Evolutionary conservation across 257 asterid species (phyloP), one percentile per base, ranked within the genome.

Genomic region (Solanum verrucosum): DNA sequence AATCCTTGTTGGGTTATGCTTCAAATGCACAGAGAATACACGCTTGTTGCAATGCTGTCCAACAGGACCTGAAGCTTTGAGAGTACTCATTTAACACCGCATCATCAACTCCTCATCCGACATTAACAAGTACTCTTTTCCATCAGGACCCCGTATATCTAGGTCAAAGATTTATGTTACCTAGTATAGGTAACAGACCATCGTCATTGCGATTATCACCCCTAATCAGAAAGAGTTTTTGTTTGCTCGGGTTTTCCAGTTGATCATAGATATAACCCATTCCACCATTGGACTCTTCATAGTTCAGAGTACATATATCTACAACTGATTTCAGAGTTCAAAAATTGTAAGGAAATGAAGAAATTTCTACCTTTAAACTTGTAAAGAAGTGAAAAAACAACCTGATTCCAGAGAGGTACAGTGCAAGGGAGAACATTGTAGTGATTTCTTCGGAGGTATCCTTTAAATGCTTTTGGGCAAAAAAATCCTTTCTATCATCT

Each of bases 41-140:
- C 97, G 94, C 93, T 97, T 97, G 93, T 97, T 97, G 38, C 98
- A 98, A 92, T 97, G 99, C 90, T 97, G 99, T 59, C 99, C 98
- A 38, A 98, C 98, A 2, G 98, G 98, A 67, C 99, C 99, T 2
- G 98, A 95, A 40, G 95, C 90, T 91, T 93, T 97, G 89, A 88
- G 96, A 85, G 98, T 95, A 86, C 84, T 91, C 96, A 94, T 92
- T 91, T 97, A 96, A 35, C 98, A 97, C 87, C 93, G 98, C 85
- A 93, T 91, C 92, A 96, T 92, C 82, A 97, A 95, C 91, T 94
- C 95, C 60, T 95, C 99, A 88, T 97, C 98, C 5, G 98, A 87
- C 93, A 95, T 91, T 49, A 81, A 67, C 73, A 97, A 92, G 89
- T 95, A 95, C 86, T 93, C 94, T 31, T 85, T 89, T 72, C 96